Percentiles rank a stretch among this genome's conserved stretches.
phyloP scores from a whole-genome alignment of 495 filamentous ascomycete species.

The Lasiosphaeria hispida region DNA sequence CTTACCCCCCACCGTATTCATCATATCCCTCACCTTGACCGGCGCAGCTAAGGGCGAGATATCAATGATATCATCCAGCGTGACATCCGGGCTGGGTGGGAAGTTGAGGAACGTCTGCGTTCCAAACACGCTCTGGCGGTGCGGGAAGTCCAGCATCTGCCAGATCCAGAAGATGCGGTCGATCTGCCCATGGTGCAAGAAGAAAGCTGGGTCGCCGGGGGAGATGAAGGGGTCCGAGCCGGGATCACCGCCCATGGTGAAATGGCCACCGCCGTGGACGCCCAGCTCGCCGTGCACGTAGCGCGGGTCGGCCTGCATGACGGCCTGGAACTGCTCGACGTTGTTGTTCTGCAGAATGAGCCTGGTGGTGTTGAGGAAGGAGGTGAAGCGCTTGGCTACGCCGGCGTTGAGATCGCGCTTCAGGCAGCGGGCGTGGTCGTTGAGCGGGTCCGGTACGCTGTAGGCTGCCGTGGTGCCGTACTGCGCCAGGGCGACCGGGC shows the following conservation, averaged over 20 bases:
- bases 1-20: slow-evolving; percentile 22
- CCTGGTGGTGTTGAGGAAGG: slow-evolving; percentile 39
- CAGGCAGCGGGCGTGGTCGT: slow-evolving; percentile 61
- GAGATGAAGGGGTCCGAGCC: slow-evolving; percentile 55
- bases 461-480: slow-evolving; percentile 24
- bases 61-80: slow-evolving; percentile 24
- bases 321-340: slow-evolving; percentile 52
- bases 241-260: slow-evolving; percentile 31
- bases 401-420: slow-evolving; percentile 58
- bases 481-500: slow-evolving; percentile 41
- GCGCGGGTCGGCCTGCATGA: slow-evolving; percentile 44
- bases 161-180: slow-evolving; percentile 70
- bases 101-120: slow-evolving; percentile 30
- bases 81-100: slow-evolving; percentile 35
- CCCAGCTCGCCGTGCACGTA: slow-evolving; percentile 43
- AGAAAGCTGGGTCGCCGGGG: slow-evolving; percentile 66
- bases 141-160: slow-evolving; percentile 56
- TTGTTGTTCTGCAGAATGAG: slow-evolving; percentile 40
- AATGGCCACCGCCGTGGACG: slow-evolving; percentile 63
- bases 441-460: slow-evolving; percentile 9
- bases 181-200: slow-evolving; percentile 62
- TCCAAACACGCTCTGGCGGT: slow-evolving; percentile 45
- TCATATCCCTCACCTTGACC: slow-evolving; percentile 25
- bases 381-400: slow-evolving; percentile 37
- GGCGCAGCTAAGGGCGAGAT: slow-evolving; percentile 15